Conservation (phyloP, 805 yeast species). For the Candida manassasensis region DNA sequence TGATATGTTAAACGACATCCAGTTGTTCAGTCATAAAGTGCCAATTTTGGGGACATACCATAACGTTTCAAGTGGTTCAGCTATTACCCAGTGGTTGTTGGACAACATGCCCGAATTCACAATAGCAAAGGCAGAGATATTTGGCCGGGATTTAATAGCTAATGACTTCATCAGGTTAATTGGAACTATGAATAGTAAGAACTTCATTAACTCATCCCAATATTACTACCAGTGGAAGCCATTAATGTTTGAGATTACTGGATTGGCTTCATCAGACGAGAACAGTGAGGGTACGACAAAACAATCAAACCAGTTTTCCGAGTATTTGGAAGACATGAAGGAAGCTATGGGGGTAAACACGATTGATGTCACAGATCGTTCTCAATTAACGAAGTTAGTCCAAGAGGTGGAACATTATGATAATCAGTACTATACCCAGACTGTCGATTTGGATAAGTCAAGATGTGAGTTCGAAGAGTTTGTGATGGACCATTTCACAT, state of each 20-base stretch:
- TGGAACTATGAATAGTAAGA: conserved; percentile 49
- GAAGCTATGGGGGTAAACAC: conserved; percentile 41
- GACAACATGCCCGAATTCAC: conserved; percentile 40
- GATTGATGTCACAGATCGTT: conserved; percentile 45
- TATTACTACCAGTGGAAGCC: conserved; percentile 80
- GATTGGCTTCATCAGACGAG: conserved; percentile 13
- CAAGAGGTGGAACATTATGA: conserved; percentile 60
- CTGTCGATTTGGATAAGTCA: conserved; percentile 55
- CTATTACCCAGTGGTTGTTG: conserved; percentile 57
- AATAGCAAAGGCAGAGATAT: conserved; percentile 57
- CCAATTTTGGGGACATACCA: conserved; percentile 67
- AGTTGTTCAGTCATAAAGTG: conserved; percentile 51
- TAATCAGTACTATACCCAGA: conserved; percentile 44
- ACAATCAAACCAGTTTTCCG: conserved; percentile 15
- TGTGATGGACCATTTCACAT: conserved; percentile 64
- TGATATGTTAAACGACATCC: conserved; percentile 38
- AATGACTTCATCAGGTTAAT: conserved; percentile 60
- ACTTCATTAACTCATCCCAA: conserved; percentile 70
- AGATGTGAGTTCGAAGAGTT: conserved; percentile 74
- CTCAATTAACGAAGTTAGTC: conserved; percentile 46
- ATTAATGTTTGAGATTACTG: conserved; percentile 50
- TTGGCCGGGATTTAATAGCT: conserved; percentile 68
- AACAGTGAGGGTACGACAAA: conserved; percentile 5
- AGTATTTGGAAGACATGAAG: conserved; percentile 40
- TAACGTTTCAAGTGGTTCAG: conserved; percentile 56